A percentile compares a stretch with the other conserved stretches of the same genome.
phyloP scores from a whole-genome alignment of 148 eudicot species.

The Spergularia marina region DNA sequence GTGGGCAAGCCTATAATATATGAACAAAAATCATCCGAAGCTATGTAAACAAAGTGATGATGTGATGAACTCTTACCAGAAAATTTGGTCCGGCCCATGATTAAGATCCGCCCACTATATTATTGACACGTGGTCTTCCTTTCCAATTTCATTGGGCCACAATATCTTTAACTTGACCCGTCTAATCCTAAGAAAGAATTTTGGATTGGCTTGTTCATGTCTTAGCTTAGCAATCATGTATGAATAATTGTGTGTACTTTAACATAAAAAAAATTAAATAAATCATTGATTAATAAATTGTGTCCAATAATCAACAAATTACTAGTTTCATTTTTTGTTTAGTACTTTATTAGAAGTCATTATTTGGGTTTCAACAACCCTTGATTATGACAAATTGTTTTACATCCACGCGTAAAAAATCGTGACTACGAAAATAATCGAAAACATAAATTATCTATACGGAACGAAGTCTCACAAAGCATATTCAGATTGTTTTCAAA shows the following conservation, averaged over 20 bases:
- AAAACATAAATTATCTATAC: too few relatives aligned
- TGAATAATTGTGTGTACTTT: slow-evolving; percentile 1
- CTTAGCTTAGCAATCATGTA: slow-evolving; percentile 19
- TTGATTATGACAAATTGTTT: too few relatives aligned
- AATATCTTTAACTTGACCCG: background rate
- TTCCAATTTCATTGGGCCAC: slow-evolving; percentile 4
- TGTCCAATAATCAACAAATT: too few relatives aligned
- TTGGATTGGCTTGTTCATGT: slow-evolving; percentile 16
- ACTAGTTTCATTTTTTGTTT: too few relatives aligned
- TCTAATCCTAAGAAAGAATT: slow-evolving; percentile 12
- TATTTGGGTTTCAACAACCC: too few relatives aligned
- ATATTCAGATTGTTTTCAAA: too few relatives aligned
- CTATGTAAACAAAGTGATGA: background rate
- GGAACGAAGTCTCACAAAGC: too few relatives aligned
- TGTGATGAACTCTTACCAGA: slow-evolving; percentile 1
- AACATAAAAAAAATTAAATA: too few relatives aligned
- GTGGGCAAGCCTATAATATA: too few relatives aligned
- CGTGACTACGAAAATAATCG: too few relatives aligned
- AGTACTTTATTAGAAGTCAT: background rate
- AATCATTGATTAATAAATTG: too few relatives aligned
- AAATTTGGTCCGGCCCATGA: slow-evolving; percentile 23
- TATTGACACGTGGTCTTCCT: background rate
- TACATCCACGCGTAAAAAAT: too few relatives aligned
- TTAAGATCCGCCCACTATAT: slow-evolving; percentile 14
- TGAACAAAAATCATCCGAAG: background rate